phyloP scores from a whole-genome alignment of 768 basidiomycete species.

The Mycena olivaceomarginata region DNA sequence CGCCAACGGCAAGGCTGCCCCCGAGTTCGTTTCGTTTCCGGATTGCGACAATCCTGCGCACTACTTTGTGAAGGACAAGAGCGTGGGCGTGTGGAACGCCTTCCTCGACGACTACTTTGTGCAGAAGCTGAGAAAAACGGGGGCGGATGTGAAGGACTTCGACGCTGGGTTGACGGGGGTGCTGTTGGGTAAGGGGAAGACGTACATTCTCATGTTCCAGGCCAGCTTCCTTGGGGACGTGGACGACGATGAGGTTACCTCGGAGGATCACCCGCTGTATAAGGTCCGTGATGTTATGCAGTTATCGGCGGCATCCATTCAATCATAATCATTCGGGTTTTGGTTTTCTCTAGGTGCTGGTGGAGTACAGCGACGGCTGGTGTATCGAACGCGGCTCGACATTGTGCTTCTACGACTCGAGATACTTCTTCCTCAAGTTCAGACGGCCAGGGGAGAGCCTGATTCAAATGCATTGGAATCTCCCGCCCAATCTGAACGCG shows the following conservation, averaged over 20 bases:
- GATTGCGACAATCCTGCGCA: conserved; percentile 7
- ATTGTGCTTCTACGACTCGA: conserved; percentile 36
- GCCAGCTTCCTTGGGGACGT: conserved; percentile 20
- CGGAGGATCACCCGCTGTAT: conserved; percentile 22
- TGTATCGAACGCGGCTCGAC: conserved; percentile 37
- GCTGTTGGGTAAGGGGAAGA: conserved; percentile 33
- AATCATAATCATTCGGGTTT: not conserved
- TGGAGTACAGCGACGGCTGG: conserved; percentile 21
- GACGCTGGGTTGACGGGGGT: conserved; percentile 28
- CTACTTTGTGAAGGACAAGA: conserved; percentile 30
- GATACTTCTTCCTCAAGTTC: conserved; percentile 36
- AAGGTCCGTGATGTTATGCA: conserved; percentile 11
- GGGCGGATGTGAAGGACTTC: not conserved
- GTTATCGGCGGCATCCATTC: not conserved
- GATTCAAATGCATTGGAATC: conserved; percentile 34
- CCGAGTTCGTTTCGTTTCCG: conserved; percentile 27
- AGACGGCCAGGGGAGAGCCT: not conserved
- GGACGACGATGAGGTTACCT: not conserved
- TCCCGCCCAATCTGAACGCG: conserved; percentile 16
- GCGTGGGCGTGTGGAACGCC: conserved; percentile 8
- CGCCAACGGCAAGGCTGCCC: conserved; percentile 28
- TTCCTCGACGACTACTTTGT: not conserved
- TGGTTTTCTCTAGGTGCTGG: conserved; percentile 1
- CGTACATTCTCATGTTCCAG: conserved; percentile 3
- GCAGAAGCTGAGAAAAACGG: not conserved